A percentile compares a stretch with the other conserved stretches of the same genome.
Conservation (phyloP, 441 rosid species). For the Rhodomyrtus psidioides region DNA sequence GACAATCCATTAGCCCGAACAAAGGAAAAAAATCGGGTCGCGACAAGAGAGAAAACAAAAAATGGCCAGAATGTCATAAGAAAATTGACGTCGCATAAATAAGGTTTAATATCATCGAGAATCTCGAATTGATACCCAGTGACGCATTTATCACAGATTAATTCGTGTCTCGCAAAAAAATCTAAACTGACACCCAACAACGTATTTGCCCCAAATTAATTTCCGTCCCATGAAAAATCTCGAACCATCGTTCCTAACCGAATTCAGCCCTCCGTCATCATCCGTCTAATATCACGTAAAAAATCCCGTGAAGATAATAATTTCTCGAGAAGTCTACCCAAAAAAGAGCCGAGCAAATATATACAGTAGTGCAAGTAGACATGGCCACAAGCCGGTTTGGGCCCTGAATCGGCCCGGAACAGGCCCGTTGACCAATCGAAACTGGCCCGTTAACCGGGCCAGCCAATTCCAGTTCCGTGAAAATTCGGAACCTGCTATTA, state of each 20-base stretch:
- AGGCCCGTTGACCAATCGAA: no score
- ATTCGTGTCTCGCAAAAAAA: background rate
- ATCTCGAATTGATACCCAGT: no score
- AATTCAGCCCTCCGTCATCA: rapidly evolving
- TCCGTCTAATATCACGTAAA: background rate
- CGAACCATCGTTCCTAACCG: rapidly evolving
- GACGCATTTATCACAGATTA: background rate
- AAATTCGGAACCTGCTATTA: no score
- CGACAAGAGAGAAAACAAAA: no score
- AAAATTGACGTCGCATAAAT: background rate
- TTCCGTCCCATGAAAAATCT: rapidly evolving
- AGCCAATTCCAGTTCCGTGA: no score
- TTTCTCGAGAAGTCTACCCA: background rate
- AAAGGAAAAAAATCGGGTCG: no score
- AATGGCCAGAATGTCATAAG: background rate
- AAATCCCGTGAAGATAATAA: background rate
- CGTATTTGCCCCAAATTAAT: background rate
- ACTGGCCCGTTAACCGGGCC: no score
- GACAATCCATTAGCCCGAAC: no score
- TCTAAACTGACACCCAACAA: background rate
- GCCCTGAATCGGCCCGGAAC: no score
- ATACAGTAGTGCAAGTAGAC: background rate
- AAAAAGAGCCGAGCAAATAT: background rate
- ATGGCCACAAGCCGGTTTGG: no score
- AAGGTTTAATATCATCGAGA: background rate